Evolutionary conservation across 2,329 filamentous ascomycete genomes (phyloP).

Genomic region (Diaporthe helianthi): DNA sequence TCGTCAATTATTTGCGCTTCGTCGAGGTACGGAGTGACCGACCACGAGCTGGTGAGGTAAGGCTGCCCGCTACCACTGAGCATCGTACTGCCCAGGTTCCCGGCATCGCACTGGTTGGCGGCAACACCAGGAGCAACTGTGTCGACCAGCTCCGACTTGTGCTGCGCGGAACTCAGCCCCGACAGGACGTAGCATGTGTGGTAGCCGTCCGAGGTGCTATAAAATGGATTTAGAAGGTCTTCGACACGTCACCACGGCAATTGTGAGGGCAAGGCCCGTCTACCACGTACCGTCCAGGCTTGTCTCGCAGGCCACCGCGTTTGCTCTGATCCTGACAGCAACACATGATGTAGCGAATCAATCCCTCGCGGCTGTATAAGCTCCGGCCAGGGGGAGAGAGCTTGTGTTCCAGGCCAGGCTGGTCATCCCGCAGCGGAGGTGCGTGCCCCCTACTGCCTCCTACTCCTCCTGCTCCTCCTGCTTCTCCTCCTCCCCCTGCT

Average conservation of each 20-base stretch:
- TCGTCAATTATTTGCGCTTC: conserved; percentile 73
- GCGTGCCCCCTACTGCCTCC: conserved; percentile 35
- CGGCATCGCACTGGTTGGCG: conserved; percentile 41
- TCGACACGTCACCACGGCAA: conserved; percentile 1
- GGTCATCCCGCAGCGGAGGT: conserved; percentile 35
- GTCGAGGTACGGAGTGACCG: conserved; percentile 55
- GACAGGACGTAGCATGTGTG: conserved; percentile 92
- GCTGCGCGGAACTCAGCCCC: conserved; percentile 82
- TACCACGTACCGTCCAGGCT: conserved; percentile 80
- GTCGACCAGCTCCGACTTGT: conserved; percentile 62
- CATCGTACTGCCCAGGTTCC: conserved; percentile 6
- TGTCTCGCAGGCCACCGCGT: conserved; percentile 87
- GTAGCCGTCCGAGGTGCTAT: conserved; percentile 81
- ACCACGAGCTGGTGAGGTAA: conserved; percentile 45
- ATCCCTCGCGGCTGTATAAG: conserved; percentile 81
- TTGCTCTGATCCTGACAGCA: conserved; percentile 80
- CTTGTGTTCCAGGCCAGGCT: conserved; percentile 36
- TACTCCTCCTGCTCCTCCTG: conserved; percentile 52
- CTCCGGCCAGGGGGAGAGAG: conserved; percentile 48
- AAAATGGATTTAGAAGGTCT: conserved; percentile 13
- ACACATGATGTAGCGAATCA: conserved; percentile 87
- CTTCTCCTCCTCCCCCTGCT: conserved; percentile 58
- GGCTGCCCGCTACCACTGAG: conserved; percentile 1
- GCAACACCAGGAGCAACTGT: conserved; percentile 44
- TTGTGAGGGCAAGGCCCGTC: background rate